Evolutionary conservation across 805 yeast species (phyloP).

Genomic region (Scheffersomyces ergatensis): DNA sequence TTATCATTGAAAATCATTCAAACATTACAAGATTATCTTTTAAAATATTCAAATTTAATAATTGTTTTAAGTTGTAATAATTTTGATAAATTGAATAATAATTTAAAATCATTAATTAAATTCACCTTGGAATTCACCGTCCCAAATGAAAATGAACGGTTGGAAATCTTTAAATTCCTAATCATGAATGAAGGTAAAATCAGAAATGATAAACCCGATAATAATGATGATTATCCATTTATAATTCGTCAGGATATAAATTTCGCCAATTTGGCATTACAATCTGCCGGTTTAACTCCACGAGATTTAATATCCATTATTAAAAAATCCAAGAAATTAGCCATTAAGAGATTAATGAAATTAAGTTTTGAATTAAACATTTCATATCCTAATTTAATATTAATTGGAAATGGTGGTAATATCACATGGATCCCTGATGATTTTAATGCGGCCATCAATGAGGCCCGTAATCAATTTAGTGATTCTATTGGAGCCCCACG

Average conservation of each 20-base stretch:
- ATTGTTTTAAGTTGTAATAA: slow-evolving; percentile 68
- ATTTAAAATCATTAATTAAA: slow-evolving; percentile 63
- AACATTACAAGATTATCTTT: slow-evolving; percentile 53
- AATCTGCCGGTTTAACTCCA: slow-evolving; percentile 92
- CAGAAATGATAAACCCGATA: neutral
- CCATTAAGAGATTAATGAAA: slow-evolving; percentile 48
- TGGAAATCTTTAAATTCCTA: slow-evolving; percentile 55
- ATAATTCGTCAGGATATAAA: slow-evolving; percentile 46
- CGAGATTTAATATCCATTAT: slow-evolving; percentile 74
- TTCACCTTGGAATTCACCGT: slow-evolving; percentile 77
- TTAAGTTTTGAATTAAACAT: slow-evolving; percentile 19
- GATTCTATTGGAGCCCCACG: slow-evolving; percentile 96
- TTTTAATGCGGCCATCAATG: slow-evolving; percentile 67
- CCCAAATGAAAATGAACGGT: slow-evolving; percentile 77
- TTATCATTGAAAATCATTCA: slow-evolving; percentile 55
- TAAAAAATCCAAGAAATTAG: slow-evolving; percentile 56
- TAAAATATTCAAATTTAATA: slow-evolving; percentile 41
- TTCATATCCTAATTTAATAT: slow-evolving; percentile 26
- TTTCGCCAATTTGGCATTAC: slow-evolving; percentile 60
- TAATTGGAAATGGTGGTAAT: slow-evolving; percentile 54
- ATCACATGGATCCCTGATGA: slow-evolving; percentile 56
- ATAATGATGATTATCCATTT: slow-evolving; percentile 11
- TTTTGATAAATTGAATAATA: slow-evolving; percentile 64
- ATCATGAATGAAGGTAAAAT: slow-evolving; percentile 19
- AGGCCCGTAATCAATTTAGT: slow-evolving; percentile 83